These are phyloP conservation scores for Globisporangium barbulae DNA, from an alignment of 352 stramenopile genomes.

Conservation along the genomic window DNA sequence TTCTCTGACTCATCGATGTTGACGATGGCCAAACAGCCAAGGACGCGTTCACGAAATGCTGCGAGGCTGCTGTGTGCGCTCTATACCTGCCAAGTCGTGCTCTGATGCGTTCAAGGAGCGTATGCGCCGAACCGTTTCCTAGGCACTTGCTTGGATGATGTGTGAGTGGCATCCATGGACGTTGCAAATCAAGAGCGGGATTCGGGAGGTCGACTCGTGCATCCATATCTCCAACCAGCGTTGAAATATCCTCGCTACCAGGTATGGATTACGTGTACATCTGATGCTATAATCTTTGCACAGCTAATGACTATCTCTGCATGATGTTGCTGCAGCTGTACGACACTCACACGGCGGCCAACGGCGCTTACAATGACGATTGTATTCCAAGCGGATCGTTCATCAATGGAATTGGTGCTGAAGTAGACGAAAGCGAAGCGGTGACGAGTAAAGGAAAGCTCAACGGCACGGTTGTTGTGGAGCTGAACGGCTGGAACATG, in stretches of 20 bases:
- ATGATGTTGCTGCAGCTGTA: constrained; percentile 1
- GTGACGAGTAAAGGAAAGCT: constrained; percentile 13
- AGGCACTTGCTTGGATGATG: constrained; percentile 7
- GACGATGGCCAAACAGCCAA: background rate
- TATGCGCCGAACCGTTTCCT: constrained; percentile 10
- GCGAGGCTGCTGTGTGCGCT: background rate
- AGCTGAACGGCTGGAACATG: constrained; percentile 11
- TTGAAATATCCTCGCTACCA: constrained; percentile 4
- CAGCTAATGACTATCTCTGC: no score
- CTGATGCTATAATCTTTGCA: no score
- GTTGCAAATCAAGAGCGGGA: constrained; percentile 7
- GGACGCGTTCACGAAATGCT: background rate
- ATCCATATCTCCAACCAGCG: constrained; percentile 12
- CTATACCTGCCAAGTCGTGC: background rate
- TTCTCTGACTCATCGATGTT: background rate
- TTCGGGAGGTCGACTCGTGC: background rate
- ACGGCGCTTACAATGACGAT: background rate
- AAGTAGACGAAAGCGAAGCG: constrained; percentile 13
- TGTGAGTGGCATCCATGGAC: constrained; percentile 8
- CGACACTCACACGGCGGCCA: background rate
- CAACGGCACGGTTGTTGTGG: constrained; percentile 28
- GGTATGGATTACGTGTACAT: constrained; percentile 2
- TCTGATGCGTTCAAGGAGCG: background rate
- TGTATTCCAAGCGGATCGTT: background rate
- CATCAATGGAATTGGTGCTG: constrained; percentile 24